Conservation (phyloP, 192 early-diverging fungal species). For the Coemansia sp. region DNA sequence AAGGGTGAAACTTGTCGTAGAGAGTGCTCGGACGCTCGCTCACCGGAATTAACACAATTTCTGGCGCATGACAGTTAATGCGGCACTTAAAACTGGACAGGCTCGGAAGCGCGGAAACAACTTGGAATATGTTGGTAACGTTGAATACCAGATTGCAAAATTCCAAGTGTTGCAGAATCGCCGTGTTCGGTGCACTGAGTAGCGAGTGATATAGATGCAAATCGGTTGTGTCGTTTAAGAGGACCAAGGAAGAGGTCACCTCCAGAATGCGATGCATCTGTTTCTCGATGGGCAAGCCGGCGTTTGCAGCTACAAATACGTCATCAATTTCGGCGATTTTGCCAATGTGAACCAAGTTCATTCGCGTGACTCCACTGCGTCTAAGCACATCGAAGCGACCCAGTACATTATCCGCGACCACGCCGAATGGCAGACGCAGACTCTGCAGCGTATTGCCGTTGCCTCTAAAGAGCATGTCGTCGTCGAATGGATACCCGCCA, state of each 20-base stretch:
- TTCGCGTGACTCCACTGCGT: not conserved
- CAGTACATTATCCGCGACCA: not conserved
- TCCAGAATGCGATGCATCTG: not conserved
- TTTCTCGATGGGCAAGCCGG: not conserved
- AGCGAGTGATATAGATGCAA: not conserved
- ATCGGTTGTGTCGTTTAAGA: not conserved
- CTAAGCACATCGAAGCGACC: not conserved
- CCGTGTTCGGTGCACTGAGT: not conserved
- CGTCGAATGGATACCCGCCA: slow-evolving; percentile 1
- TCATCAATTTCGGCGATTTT: not conserved
- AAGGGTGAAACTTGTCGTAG: not conserved
- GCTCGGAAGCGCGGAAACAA: not conserved
- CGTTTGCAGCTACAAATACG: not conserved
- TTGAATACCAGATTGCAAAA: not conserved
- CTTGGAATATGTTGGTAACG: too few relatives aligned
- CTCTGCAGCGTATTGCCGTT: not conserved
- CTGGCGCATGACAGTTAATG: not conserved
- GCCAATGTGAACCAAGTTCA: not conserved
- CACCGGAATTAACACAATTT: too few relatives aligned
- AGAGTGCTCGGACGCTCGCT: not conserved
- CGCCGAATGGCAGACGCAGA: not conserved
- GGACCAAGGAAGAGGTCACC: not conserved
- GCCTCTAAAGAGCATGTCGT: slow-evolving; percentile 2
- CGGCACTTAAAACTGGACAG: not conserved
- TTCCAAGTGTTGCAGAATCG: not conserved